Evolutionary conservation across 2,329 filamentous ascomycete species (phyloP).

Genomic region (Colletotrichum aenigma): DNA sequence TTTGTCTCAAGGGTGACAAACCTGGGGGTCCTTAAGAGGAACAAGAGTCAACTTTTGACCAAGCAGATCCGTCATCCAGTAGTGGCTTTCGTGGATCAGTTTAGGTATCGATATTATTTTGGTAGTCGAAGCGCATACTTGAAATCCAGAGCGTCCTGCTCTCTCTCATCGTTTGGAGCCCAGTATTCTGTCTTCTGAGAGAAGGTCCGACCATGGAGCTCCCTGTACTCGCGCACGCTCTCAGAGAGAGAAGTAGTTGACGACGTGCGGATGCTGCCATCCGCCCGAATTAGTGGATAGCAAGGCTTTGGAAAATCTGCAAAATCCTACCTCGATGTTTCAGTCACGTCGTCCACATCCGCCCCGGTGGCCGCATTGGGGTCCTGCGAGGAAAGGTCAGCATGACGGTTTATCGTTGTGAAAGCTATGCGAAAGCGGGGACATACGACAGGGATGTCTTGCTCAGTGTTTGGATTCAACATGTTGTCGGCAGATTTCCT

Average conservation of each 20-base stretch:
- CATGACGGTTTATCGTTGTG: not conserved
- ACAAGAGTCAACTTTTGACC: not conserved
- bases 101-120: not conserved
- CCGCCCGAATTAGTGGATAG: not conserved
- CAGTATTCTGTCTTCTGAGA: constrained; percentile 3
- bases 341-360: not conserved
- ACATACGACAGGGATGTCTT: not conserved
- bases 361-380: not conserved
- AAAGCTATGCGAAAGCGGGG: not conserved
- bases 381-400: not conserved
- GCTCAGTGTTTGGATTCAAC: not conserved
- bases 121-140: not conserved
- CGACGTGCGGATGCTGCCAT: not conserved
- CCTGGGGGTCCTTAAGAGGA: too few relatives aligned
- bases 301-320: not conserved
- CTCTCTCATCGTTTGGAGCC: not conserved
- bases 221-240: constrained; percentile 1
- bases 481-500: not conserved
- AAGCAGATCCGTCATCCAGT: not conserved
- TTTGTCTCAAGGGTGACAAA: too few relatives aligned
- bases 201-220: constrained; percentile 9
- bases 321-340: not conserved
- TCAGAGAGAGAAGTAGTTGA: not conserved
- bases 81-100: not conserved
- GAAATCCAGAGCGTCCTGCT: constrained; percentile 4